phyloP scores from a whole-genome alignment of 2,329 filamentous ascomycete species.

The Talaromyces amestolkiae region DNA sequence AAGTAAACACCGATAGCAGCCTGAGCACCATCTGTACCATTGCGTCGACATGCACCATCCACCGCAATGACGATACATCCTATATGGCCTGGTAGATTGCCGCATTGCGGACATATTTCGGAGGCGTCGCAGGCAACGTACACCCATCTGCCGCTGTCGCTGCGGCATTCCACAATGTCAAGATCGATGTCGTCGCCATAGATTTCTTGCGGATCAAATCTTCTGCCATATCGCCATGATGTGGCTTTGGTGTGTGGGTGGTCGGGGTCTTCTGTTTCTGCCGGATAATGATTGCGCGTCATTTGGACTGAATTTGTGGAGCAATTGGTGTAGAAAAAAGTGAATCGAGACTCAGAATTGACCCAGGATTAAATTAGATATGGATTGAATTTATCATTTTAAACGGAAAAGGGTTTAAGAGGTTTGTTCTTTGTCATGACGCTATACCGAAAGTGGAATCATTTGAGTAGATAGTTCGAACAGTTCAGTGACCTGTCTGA shows the following conservation, averaged over 20 bases:
- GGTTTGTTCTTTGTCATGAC: not conserved
- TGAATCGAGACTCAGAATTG: not conserved
- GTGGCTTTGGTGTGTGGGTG: not conserved
- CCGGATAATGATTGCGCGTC: not conserved
- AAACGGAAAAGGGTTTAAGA: not conserved
- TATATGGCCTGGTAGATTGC: not conserved
- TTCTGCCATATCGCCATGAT: not conserved
- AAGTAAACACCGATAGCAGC: not conserved
- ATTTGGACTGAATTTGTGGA: not conserved
- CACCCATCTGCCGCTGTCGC: not conserved
- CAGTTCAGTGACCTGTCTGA: not conserved
- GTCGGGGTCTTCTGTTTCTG: not conserved
- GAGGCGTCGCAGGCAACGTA: slow-evolving; percentile 4
- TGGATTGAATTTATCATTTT: not conserved
- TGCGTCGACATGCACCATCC: not conserved
- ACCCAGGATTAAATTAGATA: not conserved
- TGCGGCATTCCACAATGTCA: not conserved
- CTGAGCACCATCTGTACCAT: not conserved
- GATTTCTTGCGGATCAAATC: not conserved
- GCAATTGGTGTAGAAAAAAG: not conserved
- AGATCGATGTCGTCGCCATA: not conserved
- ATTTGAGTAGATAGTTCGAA: not conserved
- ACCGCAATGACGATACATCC: not conserved
- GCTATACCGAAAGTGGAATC: not conserved
- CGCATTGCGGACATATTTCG: not conserved